Conservation (phyloP, 1,139 yeast species). For the Yamadazyma diospyri region DNA sequence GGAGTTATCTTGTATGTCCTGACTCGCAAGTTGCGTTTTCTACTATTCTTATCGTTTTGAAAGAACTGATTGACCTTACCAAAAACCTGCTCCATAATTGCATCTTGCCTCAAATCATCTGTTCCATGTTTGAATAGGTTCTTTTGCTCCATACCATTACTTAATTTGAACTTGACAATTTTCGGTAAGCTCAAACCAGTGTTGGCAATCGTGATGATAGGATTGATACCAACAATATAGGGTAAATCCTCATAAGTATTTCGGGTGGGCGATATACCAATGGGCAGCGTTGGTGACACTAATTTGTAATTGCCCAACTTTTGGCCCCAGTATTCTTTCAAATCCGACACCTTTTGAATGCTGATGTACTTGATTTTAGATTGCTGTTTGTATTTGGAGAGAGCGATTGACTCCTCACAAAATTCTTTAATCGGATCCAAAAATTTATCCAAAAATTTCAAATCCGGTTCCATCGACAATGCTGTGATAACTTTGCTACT, state of each 20-base stretch:
- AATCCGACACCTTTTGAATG: constrained; percentile 29
- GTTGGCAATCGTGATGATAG: constrained; percentile 56
- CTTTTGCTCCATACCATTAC: constrained; percentile 56
- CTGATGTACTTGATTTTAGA: constrained; percentile 31
- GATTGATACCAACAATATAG: constrained; percentile 41
- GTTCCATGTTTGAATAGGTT: constrained; percentile 78
- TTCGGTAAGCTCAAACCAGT: constrained; percentile 89
- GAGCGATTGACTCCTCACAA: constrained; percentile 45
- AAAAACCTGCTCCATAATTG: constrained; percentile 97
- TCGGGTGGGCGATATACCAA: constrained; percentile 32
- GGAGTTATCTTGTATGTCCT: constrained; percentile 91
- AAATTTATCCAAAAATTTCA: constrained; percentile 13
- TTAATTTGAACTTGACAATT: constrained; percentile 52
- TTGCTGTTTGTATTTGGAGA: constrained; percentile 49
- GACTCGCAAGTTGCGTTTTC: constrained; percentile 54
- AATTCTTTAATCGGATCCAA: constrained; percentile 35
- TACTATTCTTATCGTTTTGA: constrained; percentile 51
- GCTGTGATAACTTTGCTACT: constrained; percentile 45
- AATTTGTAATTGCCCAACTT: constrained; percentile 38
- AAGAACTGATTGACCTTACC: constrained; percentile 78
- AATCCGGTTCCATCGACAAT: constrained; percentile 12
- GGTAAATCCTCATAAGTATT: constrained; percentile 51
- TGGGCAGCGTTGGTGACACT: constrained; percentile 66
- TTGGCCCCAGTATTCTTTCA: constrained; percentile 57
- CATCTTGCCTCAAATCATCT: constrained; percentile 92